Conservation (phyloP, 768 basidiomycete species). For the Dentipellis sp. region DNA sequence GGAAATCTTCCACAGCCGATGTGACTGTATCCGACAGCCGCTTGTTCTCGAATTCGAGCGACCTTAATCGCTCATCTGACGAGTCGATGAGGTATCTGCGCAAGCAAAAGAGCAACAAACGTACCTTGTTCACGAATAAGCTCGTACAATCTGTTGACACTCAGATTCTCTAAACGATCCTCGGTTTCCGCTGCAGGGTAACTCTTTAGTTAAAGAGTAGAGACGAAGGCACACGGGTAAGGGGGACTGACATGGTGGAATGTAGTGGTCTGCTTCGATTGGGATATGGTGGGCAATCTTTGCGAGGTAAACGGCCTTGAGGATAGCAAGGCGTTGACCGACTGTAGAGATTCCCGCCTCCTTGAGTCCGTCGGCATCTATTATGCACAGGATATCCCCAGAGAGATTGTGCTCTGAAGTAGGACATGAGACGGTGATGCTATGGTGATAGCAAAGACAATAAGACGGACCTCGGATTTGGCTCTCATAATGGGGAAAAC, state of each 20-base stretch:
- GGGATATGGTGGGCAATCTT: conserved; percentile 80
- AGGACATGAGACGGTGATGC: not conserved
- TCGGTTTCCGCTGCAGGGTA: conserved; percentile 43
- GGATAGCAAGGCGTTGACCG: conserved; percentile 85
- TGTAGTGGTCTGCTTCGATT: conserved; percentile 76
- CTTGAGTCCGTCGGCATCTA: conserved; percentile 80
- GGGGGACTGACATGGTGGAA: conserved; percentile 71
- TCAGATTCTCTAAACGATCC: conserved; percentile 43
- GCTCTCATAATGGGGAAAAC: conserved; percentile 77
- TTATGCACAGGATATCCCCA: conserved; percentile 79
- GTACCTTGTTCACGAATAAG: conserved; percentile 71
- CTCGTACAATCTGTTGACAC: conserved; percentile 56
- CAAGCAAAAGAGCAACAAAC: conserved; percentile 7
- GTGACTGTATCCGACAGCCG: conserved; percentile 55
- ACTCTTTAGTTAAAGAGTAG: not conserved
- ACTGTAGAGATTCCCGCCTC: conserved; percentile 83
- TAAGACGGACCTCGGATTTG: conserved; percentile 63
- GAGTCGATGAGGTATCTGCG: conserved; percentile 2
- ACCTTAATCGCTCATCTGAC: conserved; percentile 57
- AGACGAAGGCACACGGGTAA: not conserved
- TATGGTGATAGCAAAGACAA: conserved; percentile 11
- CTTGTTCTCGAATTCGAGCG: conserved; percentile 72
- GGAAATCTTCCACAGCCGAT: conserved; percentile 58
- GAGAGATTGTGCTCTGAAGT: conserved; percentile 79
- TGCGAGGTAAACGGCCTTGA: conserved; percentile 85